Base-by-base conservation (phyloP, 164 flowering plant genomes). In the Tetrastigma voinierianum region DNA sequence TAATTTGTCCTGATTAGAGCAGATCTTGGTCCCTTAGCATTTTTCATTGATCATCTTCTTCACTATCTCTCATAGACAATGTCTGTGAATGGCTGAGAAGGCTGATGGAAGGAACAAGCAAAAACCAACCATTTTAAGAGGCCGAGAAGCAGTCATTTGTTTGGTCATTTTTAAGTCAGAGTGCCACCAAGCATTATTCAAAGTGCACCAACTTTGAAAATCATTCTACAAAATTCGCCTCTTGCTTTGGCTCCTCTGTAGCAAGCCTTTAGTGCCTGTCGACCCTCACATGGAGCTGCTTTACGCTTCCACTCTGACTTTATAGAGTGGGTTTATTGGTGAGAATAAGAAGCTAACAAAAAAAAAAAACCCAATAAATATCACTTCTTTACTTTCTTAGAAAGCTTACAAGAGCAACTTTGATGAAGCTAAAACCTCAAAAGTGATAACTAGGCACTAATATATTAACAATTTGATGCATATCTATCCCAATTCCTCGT, bases 121-220 rank as follows among this genome's bases (percentile, higher is more conserved):
- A 62, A 3, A 62, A 55, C 45, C 18, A 32, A 32, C 40, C 20
- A 5, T 6, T 15, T 19, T 21, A 7, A 20, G 10, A 64, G 46
- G 46, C 25, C 46, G 47, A 64, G 44, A 55, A 64, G 44, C 45
- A 49, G 44, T 49, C 19, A 57, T 56, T 57, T 59, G 64, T 64
- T 13, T 15, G 51, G 74, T 45, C 65, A 43, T 63, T 70, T 20
- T 64, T 57, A 58, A 49, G 52, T 51, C 56, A 48, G 46, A 46
- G 15, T 19, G 59, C 74, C 40, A 24, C 61, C 45, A 10, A 17
- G 40, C 11, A 10, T n/a, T 46, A n/a, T n/a, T n/a, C n/a, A 51
- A 53, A 51, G 14, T 66, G 57, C 70, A 71, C 62, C 74, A 25
- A 66, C 74, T 71, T 71, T 66, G 46, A 49, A 66, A 59, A 60